phyloP scores from a whole-genome alignment of 371 early-diverging fungal genomes.

The Coemansia sp. region DNA sequence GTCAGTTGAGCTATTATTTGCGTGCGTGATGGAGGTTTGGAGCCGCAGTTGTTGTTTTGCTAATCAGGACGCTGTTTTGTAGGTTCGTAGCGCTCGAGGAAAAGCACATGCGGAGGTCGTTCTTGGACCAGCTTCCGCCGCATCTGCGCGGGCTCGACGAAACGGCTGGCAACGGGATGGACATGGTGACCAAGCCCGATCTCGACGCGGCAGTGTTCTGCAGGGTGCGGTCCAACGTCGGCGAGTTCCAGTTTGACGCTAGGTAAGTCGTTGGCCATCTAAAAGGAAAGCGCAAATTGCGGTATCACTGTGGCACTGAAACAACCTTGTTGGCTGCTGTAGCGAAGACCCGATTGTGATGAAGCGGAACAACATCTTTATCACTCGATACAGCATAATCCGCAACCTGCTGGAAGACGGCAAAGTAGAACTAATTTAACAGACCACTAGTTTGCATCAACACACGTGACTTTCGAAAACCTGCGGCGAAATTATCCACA shows the following conservation, averaged over 20 bases:
- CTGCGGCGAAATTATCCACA: too few species aligned
- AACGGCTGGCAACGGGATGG: conserved; percentile 29
- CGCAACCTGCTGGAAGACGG: conserved; percentile 52
- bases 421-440: conserved; percentile 53
- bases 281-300: not conserved
- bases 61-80: not conserved
- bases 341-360: conserved; percentile 51
- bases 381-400: conserved; percentile 54
- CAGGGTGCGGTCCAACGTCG: conserved; percentile 58
- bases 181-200: conserved; percentile 64
- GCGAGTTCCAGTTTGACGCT: conserved; percentile 58
- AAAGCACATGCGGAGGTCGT: conserved; percentile 38
- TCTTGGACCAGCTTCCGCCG: conserved; percentile 48
- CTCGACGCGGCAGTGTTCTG: conserved; percentile 75
- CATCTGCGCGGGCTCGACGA: conserved; percentile 39
- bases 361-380: conserved; percentile 12
- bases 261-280: conserved; percentile 34
- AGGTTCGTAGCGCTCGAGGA: conserved; percentile 33
- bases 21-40: too few species aligned
- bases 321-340: not conserved
- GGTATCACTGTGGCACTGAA: not conserved
- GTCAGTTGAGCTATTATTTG: conserved; percentile 3
- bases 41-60: not conserved
- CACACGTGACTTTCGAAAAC: not conserved
- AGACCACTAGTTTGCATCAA: not conserved